Evolutionary conservation across 306 rosid species (phyloP).

Genomic region (Hippophae rhamnoides): DNA sequence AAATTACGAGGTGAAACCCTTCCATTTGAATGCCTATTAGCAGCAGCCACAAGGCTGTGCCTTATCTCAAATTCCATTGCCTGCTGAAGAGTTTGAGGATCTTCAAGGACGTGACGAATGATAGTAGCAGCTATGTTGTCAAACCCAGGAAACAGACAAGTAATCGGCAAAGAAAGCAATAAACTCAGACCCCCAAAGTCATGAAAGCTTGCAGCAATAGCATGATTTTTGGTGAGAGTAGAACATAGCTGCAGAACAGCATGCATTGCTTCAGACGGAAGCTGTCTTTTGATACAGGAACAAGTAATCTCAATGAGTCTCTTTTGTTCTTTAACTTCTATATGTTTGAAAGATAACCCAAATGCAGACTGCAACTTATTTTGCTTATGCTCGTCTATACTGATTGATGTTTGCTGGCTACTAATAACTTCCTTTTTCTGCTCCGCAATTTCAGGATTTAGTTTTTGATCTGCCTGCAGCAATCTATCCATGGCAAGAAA

Average conservation of each 20-base stretch:
- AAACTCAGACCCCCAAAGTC: slow-evolving; percentile 76
- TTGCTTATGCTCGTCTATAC: slow-evolving; percentile 75
- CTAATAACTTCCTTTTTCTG: slow-evolving; percentile 58
- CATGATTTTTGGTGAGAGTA: slow-evolving; percentile 73
- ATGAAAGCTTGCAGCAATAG: slow-evolving; percentile 69
- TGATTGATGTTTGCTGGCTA: slow-evolving; percentile 42
- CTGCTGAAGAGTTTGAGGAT: slow-evolving; percentile 98
- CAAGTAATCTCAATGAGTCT: slow-evolving; percentile 80
- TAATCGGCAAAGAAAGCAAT: slow-evolving; percentile 81
- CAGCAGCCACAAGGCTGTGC: slow-evolving; percentile 65
- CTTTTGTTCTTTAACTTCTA: slow-evolving; percentile 60
- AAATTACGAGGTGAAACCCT: slow-evolving; percentile 82
- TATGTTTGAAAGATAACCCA: slow-evolving; percentile 55
- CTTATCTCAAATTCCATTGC: slow-evolving; percentile 96
- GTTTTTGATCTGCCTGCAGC: slow-evolving; percentile 72
- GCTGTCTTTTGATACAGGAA: slow-evolving; percentile 69
- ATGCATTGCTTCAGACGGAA: slow-evolving; percentile 84
- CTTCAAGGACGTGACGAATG: slow-evolving; percentile 87
- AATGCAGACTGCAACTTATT: slow-evolving; percentile 58
- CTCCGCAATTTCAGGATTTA: slow-evolving; percentile 74
- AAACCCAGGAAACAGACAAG: slow-evolving; percentile 87
- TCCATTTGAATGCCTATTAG: slow-evolving; percentile 84
- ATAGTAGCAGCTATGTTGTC: slow-evolving; percentile 86
- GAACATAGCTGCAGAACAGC: slow-evolving; percentile 83
- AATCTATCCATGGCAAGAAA: slow-evolving; percentile 85